These are phyloP conservation scores for Schoenoplectus tabernaemontani DNA, from an alignment of 202 grass and related monocot species.

Conservation along the genomic window DNA sequence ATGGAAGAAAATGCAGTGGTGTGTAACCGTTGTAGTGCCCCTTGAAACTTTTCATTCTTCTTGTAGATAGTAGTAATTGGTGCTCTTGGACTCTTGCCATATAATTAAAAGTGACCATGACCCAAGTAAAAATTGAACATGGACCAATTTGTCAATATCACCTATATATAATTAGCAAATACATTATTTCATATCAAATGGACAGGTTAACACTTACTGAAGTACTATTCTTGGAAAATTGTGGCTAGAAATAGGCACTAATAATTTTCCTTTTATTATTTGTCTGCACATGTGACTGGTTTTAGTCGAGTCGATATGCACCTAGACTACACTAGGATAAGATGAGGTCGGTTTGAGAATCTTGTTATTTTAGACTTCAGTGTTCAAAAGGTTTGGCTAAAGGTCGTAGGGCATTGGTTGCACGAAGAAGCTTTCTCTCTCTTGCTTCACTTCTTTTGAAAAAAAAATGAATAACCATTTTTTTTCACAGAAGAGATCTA, in stretches of 20 bases:
- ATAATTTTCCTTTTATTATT: constrained; percentile 1
- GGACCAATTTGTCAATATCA: constrained; percentile 5
- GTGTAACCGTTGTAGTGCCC: background rate
- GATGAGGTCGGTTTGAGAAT: background rate
- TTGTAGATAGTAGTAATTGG: background rate
- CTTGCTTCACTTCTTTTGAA: no score
- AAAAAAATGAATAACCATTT: background rate
- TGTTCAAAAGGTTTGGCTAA: constrained; percentile 2
- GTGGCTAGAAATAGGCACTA: constrained; percentile 6
- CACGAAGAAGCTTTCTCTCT: no score
- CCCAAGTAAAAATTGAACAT: background rate
- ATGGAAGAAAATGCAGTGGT: background rate
- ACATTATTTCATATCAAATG: background rate
- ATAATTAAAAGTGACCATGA: background rate
- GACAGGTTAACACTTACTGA: constrained; percentile 5
- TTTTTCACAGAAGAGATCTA: background rate
- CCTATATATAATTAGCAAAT: constrained; percentile 1
- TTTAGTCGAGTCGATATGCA: background rate
- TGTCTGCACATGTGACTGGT: background rate
- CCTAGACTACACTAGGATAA: background rate
- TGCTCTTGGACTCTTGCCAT: background rate
- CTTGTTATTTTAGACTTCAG: background rate
- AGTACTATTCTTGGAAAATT: background rate
- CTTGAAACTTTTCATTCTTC: background rate
- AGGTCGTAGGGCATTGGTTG: background rate